Evolutionary conservation across 2,329 filamentous ascomycete genomes (phyloP), one percentile per base, ranked within the genome.

Genomic region (Microcyclospora tardicrescens): DNA sequence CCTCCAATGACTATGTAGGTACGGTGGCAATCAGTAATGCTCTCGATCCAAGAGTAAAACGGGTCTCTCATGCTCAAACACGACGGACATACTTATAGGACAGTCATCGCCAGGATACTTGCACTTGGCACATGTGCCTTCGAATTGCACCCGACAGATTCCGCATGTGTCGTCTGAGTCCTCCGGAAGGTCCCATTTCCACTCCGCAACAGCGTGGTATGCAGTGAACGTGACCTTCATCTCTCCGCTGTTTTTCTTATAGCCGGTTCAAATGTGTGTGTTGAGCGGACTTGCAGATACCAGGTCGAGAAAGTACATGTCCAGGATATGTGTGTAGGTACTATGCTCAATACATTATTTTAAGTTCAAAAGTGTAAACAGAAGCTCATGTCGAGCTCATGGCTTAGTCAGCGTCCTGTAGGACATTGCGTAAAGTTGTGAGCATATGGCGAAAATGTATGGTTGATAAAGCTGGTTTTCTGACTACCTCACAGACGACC

Each of bases 81-180:
- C 10, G 33, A 15, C n/a, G 43, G 27, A 68, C 80, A 61, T 66
- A 95, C 89, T 71, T 43, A 98, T 71, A 42, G 83, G 83, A 64
- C 91, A 98, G 58, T 95, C 87, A 55, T 98, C 91, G 41, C 91
- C 91, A 11, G 91, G 91, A 58, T 86, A 96, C 71, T 93, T 94
- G 77, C 91, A 98, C 39, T 86, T 93, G 34, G 91, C 87, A 67
- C 91, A 98, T 16, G 91, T 96, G 43, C 87, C 89, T 60, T 98
- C 91, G 59, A 96, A 98, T 55, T 94, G 84, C 45, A 93, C 87
- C 59, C 93, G 89, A 64, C 91, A 98, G 65, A 98, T 98, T 53
- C 91, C 91, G 54, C 91, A 98, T 46, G 96, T 87, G 59, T 98
- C 89, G 44, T 61, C 59, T 15, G 47, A 41, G 65, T 95, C 89